phyloP scores from a whole-genome alignment of 176 grass and related monocot genomes.

The Avena insularis region DNA sequence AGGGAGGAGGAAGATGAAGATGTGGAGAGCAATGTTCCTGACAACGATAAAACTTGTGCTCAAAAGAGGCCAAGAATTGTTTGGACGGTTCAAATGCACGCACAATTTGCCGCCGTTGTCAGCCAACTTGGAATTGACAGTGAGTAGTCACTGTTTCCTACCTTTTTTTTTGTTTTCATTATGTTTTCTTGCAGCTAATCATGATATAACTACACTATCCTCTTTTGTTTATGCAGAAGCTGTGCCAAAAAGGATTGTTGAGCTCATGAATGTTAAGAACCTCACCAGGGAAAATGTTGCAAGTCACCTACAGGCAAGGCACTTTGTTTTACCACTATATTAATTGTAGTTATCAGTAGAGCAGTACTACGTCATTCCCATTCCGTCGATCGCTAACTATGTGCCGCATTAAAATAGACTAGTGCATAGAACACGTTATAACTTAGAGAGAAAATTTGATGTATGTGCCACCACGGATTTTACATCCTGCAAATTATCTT shows the following conservation, averaged over 20 bases:
- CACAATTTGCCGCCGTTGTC: constrained; percentile 84
- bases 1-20: constrained; percentile 77
- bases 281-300: too few species aligned
- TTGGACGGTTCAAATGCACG: constrained; percentile 85
- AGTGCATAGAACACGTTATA: neutral
- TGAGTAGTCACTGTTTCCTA: constrained; percentile 38
- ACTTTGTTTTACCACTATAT: neutral
- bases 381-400: neutral
- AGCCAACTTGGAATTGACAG: constrained; percentile 93
- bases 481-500: neutral
- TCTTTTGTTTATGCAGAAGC: constrained; percentile 65
- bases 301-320: too few species aligned
- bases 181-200: neutral
- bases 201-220: constrained; percentile 6
- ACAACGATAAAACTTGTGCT: constrained; percentile 67
- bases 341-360: neutral
- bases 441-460: neutral
- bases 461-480: neutral
- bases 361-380: neutral
- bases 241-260: constrained; percentile 92
- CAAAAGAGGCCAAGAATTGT: constrained; percentile 89
- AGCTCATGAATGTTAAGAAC: constrained; percentile 74
- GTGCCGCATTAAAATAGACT: neutral
- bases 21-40: constrained; percentile 60
- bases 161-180: neutral